Percentiles rank a stretch among this genome's conserved stretches.
These are phyloP conservation scores for Panaeolus papilionaceus DNA, from an alignment of 768 basidiomycete species.

Conservation along the genomic window DNA sequence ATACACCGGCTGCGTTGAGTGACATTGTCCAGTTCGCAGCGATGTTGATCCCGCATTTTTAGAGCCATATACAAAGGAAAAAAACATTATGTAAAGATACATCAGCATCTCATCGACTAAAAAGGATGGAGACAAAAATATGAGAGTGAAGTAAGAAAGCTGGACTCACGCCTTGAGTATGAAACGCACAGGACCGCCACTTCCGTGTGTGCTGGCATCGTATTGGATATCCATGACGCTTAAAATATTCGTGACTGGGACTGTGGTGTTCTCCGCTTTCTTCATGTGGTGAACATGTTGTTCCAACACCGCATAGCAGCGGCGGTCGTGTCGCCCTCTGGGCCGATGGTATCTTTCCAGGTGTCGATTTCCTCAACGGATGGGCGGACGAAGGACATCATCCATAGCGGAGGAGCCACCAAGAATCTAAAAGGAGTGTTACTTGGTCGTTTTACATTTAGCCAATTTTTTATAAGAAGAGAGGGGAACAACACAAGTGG, in stretches of 20 bases:
- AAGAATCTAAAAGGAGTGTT: slow-evolving; percentile 38
- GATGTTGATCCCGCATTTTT: slow-evolving; percentile 46
- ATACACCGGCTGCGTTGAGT: slow-evolving; percentile 49
- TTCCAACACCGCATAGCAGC: slow-evolving; percentile 59
- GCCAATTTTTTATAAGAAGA: not conserved
- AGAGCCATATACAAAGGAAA: not conserved
- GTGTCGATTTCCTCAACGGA: slow-evolving; percentile 41
- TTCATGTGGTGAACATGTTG: slow-evolving; percentile 50
- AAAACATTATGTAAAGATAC: not conserved
- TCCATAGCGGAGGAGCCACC: slow-evolving; percentile 70
- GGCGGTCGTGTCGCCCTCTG: too few relatives aligned
- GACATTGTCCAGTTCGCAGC: slow-evolving; percentile 64
- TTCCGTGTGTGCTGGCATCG: slow-evolving; percentile 53
- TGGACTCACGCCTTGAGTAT: slow-evolving; percentile 55
- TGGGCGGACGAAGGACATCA: slow-evolving; percentile 62
- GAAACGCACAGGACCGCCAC: slow-evolving; percentile 49
- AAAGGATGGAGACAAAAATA: not conserved
- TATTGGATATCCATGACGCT: slow-evolving; percentile 47
- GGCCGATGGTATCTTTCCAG: slow-evolving; percentile 58
- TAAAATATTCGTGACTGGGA: slow-evolving; percentile 47
- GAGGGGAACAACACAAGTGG: not conserved
- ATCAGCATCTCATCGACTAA: not conserved
- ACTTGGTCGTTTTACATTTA: not conserved
- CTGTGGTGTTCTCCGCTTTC: slow-evolving; percentile 60
- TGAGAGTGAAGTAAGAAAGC: slow-evolving; percentile 5